A percentile compares a stretch with the other conserved stretches of the same genome.
These are phyloP conservation scores for Calonectria pteridis DNA, from an alignment of 2,329 filamentous ascomycete species.

Conservation along the genomic window DNA sequence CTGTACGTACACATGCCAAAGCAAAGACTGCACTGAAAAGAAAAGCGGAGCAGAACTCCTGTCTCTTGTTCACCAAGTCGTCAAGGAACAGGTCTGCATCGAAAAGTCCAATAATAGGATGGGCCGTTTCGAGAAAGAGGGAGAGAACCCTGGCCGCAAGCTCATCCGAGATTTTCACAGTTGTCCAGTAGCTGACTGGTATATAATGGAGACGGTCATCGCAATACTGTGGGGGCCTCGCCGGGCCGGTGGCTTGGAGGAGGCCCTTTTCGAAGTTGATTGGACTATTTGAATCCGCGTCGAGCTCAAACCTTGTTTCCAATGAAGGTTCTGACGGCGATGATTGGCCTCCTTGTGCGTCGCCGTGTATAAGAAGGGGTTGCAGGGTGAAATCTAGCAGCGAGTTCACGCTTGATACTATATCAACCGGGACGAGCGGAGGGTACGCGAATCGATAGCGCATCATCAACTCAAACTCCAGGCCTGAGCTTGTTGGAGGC, in stretches of 20 bases:
- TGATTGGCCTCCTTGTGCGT: background rate
- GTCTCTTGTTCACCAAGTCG: conserved; percentile 44
- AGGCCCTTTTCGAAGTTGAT: background rate
- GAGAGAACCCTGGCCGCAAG: conserved; percentile 49
- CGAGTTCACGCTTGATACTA: conserved; percentile 15
- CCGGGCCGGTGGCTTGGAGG: background rate
- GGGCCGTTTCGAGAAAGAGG: conserved; percentile 49
- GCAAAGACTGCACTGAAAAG: conserved; percentile 50
- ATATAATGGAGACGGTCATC: conserved; percentile 38
- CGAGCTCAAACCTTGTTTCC: background rate
- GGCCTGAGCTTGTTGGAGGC: conserved; percentile 31
- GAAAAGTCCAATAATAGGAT: conserved; percentile 52
- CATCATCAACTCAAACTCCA: conserved; percentile 38
- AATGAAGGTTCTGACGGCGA: too few species aligned
- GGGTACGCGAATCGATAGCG: conserved; percentile 34
- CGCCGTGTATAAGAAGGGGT: background rate
- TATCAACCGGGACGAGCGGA: conserved; percentile 27
- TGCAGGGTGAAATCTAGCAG: background rate
- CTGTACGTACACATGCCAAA: conserved; percentile 46
- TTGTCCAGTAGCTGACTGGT: conserved; percentile 49
- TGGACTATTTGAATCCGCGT: background rate
- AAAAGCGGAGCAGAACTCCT: conserved; percentile 48
- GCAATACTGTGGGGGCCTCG: background rate
- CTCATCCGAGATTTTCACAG: conserved; percentile 44
- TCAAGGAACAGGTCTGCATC: conserved; percentile 49